Base-by-base conservation (phyloP, 140 eudicot genomes). In the Erigeron philadelphicus region DNA sequence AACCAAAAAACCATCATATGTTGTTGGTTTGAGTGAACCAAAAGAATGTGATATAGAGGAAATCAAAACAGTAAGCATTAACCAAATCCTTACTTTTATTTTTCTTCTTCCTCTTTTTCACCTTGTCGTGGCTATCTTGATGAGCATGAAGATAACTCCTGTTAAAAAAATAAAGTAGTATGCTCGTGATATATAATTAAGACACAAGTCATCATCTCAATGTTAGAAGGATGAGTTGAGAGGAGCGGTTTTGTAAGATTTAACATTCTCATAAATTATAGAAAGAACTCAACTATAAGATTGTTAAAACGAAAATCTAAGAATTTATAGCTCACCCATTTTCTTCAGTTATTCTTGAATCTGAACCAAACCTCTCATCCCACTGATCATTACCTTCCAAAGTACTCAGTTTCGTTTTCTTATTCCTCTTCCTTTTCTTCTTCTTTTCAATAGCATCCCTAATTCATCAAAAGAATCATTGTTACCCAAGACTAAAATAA, bases 71-170 rank as follows among this genome's bases (percentile, higher is more conserved):
- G 9, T 61, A 21, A 19, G 62, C 41, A 56, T 19, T 7, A 61
- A 40, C 17, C 3, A 40, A 63, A 21, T 55, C 21, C 54, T 44
- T 74, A 63, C 18, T 55, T 56, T 46, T 56, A 18, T 9, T 41
- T 49, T 50, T 75, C 74, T 48, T 75, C 59, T 60, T 68, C 48
- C 13, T 50, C 75, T 49, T 16, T 69, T 67, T 40, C 46, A 45
- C 15, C 49, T 68, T 75, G n/a, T 48, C 66, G 19, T 59, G 17
- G 13, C 52, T 59, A 46, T 38, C 35, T 58, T 56, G 62, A 66
- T 16, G 10, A 11, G 73, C 46, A 54, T 40, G 41, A 35, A 45
- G 21, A 70, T 16, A 46, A 45, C 38, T 21, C 43, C 48, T 52
- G 47, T 18, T 63, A 16, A 7, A 54, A 15, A 18, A 50, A 41